Evolutionary conservation across 2,329 filamentous ascomycete genomes (phyloP).

Genomic region (Sporothrix schenckii): DNA sequence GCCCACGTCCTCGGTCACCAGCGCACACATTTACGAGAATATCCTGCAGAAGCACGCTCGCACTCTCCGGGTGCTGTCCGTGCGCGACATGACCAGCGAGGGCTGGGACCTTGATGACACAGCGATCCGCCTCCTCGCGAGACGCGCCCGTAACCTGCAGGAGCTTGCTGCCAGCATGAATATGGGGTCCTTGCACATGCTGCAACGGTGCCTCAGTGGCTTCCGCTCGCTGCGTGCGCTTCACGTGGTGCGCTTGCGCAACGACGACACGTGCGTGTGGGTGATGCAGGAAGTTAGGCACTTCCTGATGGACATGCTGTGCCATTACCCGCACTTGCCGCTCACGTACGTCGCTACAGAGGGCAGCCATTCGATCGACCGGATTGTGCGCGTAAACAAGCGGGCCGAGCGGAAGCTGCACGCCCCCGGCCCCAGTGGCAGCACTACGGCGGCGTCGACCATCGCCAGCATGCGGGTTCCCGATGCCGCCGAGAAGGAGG

Average conservation of each 20-base stretch:
- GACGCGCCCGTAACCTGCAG: slow-evolving; percentile 52
- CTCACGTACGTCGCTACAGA: slow-evolving; percentile 63
- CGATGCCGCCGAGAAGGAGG: not conserved
- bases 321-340: slow-evolving; percentile 58
- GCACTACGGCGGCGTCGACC: not conserved
- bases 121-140: slow-evolving; percentile 58
- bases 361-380: slow-evolving; percentile 51
- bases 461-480: not conserved
- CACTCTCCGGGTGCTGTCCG: slow-evolving; percentile 59
- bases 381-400: slow-evolving; percentile 47
- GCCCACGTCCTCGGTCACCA: slow-evolving; percentile 53
- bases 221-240: slow-evolving; percentile 60
- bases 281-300: slow-evolving; percentile 59
- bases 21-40: slow-evolving; percentile 61
- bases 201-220: slow-evolving; percentile 58
- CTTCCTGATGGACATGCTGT: slow-evolving; percentile 63
- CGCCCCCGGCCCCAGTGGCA: not conserved
- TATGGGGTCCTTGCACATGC: slow-evolving; percentile 58
- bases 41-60: slow-evolving; percentile 61
- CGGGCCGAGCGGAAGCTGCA: not conserved
- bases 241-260: slow-evolving; percentile 58
- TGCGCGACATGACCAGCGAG: slow-evolving; percentile 58
- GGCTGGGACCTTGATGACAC: slow-evolving; percentile 61
- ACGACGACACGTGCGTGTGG: slow-evolving; percentile 59
- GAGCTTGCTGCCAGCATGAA: slow-evolving; percentile 62